phyloP scores from a whole-genome alignment of 495 filamentous ascomycete species.

The Amphirosellinia nigrospora region DNA sequence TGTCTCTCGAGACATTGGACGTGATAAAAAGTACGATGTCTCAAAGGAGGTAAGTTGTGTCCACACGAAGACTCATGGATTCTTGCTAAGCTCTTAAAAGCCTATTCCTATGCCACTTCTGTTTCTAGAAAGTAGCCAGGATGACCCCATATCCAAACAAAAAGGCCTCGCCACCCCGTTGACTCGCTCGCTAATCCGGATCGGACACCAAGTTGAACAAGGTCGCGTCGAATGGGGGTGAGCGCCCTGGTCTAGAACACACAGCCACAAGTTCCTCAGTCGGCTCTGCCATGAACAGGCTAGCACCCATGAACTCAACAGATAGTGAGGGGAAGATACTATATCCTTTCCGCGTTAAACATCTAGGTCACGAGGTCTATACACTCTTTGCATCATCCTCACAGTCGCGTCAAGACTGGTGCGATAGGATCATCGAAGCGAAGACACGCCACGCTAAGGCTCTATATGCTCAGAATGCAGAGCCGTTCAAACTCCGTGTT shows the following conservation, averaged over 20 bases:
- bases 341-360: constrained; percentile 95
- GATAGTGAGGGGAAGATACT: constrained; percentile 78
- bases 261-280: constrained; percentile 63
- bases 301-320: constrained; percentile 51
- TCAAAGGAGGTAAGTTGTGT: constrained; percentile 75
- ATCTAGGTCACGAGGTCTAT: constrained; percentile 90
- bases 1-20: constrained; percentile 70
- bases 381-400: constrained; percentile 82
- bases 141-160: constrained; percentile 87
- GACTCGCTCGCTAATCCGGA: constrained; percentile 53
- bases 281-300: constrained; percentile 54
- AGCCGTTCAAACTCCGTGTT: constrained; percentile 91
- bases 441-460: constrained; percentile 92
- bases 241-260: constrained; percentile 67
- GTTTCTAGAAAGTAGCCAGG: constrained; percentile 86
- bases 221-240: constrained; percentile 51
- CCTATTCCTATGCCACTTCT: constrained; percentile 98
- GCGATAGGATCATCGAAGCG: constrained; percentile 88
- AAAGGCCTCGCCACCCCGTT: constrained; percentile 78
- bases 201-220: constrained; percentile 60
- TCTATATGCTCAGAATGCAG: constrained; percentile 89
- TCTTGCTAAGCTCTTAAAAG: constrained; percentile 42
- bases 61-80: not conserved
- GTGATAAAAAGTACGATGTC: constrained; percentile 90
- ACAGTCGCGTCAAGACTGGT: constrained; percentile 84